These are phyloP conservation scores for Eucalyptus decipiens DNA, from an alignment of 345 rosid species.

Conservation along the genomic window DNA sequence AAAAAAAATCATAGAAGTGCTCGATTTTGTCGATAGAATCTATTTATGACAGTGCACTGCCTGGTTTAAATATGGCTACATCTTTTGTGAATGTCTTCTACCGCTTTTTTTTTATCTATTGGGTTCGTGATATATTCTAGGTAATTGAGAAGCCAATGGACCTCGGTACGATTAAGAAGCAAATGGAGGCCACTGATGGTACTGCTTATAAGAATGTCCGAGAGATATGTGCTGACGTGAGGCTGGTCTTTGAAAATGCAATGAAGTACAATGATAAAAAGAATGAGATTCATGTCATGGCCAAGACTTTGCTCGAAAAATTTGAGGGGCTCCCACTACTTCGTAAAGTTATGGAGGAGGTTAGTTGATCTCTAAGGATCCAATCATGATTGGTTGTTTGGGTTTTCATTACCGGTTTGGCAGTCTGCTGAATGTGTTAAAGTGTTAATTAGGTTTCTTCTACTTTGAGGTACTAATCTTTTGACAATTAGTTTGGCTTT, in stretches of 20 bases:
- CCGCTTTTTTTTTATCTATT: background rate
- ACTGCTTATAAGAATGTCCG: conserved; percentile 67
- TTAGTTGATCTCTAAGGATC: background rate
- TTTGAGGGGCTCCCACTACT: conserved; percentile 76
- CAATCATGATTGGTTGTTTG: background rate
- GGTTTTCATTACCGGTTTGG: background rate
- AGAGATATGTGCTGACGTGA: conserved; percentile 75
- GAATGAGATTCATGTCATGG: conserved; percentile 62
- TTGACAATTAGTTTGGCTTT: background rate
- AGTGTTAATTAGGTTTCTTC: background rate
- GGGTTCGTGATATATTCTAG: background rate
- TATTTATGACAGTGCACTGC: background rate
- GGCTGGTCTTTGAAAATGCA: conserved; percentile 80
- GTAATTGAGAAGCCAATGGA: conserved; percentile 95
- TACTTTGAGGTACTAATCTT: background rate
- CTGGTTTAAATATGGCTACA: background rate
- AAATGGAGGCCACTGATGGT: conserved; percentile 79
- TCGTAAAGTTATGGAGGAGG: conserved; percentile 39
- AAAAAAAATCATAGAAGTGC: background rate
- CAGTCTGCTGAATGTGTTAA: background rate
- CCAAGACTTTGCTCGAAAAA: conserved; percentile 54
- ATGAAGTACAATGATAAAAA: conserved; percentile 80
- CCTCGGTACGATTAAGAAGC: conserved; percentile 60
- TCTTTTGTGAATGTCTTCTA: background rate
- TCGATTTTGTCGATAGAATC: background rate